Base-by-base conservation (phyloP, 306 rosid genomes). In the Begonia peltatifolia region DNA sequence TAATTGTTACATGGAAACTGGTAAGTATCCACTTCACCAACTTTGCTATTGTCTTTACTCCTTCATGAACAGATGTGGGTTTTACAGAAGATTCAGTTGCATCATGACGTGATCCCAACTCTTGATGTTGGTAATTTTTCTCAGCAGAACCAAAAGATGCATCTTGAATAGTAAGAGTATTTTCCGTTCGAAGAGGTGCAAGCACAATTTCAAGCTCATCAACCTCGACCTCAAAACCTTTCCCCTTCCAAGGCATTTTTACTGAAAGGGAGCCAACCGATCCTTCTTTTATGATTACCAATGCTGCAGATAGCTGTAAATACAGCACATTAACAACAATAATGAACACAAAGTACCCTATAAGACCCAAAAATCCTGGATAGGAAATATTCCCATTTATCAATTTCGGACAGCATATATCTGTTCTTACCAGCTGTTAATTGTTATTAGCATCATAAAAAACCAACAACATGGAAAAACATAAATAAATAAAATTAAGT, bases 41-140 rank as follows among this genome's bases (percentile, higher is more conserved):
- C 68, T 85, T 85, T 22, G 97, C 97, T 64, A 90, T 73, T 23
- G 95, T 76, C 72, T 85, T 85, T 41, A 86, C 97, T 52, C 97
- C 97, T 81, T 90, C 95, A 46, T 78, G 97, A 62, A 90, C 77
- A 55, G 64, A 67, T 57, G 82, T 56, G 42, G 85, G 78, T 51
- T 79, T 90, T 68, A 64, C 61, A 57, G 67, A 62, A 67, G 52
- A 69, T 17, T 71, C 79, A 30, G 17, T 41, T 42, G 51, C 49
- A 60, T 65, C 84, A 30, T 57, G 61, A 30, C 73, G 82, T n/a
- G 50, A 63, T 65, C 52, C 61, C 16, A 66, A 70, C 54, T 65
- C 77, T 42, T 23, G 13, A 18, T 50, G 62, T 11, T 43, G 46
- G 53, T 23, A 61, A 61, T 61, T 66, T 20, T 72, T 73, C 54